Conservation (phyloP, 164 flowering plant species). For the Liriodendron chinense region DNA sequence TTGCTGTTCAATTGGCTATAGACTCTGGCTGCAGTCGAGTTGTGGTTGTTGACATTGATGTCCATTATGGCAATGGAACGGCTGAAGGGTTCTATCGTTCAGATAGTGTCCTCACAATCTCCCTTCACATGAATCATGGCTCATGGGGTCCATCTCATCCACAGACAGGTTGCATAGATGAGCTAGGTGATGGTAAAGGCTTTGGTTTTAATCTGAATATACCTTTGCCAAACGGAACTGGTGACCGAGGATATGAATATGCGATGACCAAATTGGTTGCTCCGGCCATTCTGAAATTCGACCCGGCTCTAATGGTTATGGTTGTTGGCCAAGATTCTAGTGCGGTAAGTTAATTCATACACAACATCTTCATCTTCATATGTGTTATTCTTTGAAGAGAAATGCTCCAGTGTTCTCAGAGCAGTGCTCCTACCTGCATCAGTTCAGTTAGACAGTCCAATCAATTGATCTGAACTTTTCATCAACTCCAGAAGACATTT, state of each 20-base stretch:
- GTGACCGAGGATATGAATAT: constrained; percentile 66
- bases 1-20: constrained; percentile 75
- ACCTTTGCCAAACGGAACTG: constrained; percentile 90
- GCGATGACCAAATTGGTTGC: constrained; percentile 70
- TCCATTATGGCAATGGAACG: constrained; percentile 95
- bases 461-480: no score
- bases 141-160: constrained; percentile 99
- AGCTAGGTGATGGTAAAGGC: constrained; percentile 83
- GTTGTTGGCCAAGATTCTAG: constrained; percentile 93
- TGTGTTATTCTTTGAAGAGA: neutral
- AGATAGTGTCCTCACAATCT: constrained; percentile 69
- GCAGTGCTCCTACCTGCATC: no score
- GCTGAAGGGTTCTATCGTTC: constrained; percentile 85
- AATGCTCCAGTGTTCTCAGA: no score
- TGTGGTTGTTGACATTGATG: constrained; percentile 90
- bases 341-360: constrained; percentile 58
- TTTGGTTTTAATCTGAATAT: constrained; percentile 80
- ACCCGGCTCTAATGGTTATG: constrained; percentile 64
- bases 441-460: no score
- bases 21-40: constrained; percentile 57
- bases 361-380: neutral
- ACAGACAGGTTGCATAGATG: constrained; percentile 67
- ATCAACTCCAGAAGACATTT: no score
- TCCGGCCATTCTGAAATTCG: constrained; percentile 71
- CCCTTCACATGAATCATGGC: constrained; percentile 97